These are phyloP conservation scores for Acanthochlamys bracteata DNA, from an alignment of 106 monocot species.

Conservation along the genomic window DNA sequence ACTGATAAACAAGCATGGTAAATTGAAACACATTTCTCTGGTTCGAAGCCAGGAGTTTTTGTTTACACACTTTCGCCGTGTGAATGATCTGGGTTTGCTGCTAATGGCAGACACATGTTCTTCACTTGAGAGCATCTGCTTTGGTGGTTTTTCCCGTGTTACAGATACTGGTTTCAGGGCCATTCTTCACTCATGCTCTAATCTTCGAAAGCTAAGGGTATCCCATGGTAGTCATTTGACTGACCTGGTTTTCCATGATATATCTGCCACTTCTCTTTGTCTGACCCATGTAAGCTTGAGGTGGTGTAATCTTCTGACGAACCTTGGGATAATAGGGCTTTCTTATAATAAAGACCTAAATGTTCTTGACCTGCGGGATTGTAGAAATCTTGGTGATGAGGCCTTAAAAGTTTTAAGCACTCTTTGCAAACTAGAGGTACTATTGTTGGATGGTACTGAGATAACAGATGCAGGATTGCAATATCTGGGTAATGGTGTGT, in stretches of 20 bases:
- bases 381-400: slow-evolving; percentile 62
- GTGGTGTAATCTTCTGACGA: slow-evolving; percentile 74
- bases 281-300: slow-evolving; percentile 82
- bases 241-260: slow-evolving; percentile 91
- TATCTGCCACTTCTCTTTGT: slow-evolving; percentile 79
- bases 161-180: slow-evolving; percentile 91
- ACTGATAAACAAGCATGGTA: slow-evolving; percentile 55
- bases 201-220: slow-evolving; percentile 56
- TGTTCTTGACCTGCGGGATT: slow-evolving; percentile 75
- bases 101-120: slow-evolving; percentile 70
- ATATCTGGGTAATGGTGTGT: slow-evolving; percentile 48
- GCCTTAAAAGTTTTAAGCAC: slow-evolving; percentile 40
- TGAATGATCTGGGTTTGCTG: slow-evolving; percentile 83
- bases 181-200: slow-evolving; percentile 70
- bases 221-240: slow-evolving; percentile 87
- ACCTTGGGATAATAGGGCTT: slow-evolving; percentile 48
- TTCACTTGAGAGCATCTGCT: slow-evolving; percentile 68
- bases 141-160: slow-evolving; percentile 88
- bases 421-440: slow-evolving; percentile 55
- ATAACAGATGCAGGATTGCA: slow-evolving; percentile 57
- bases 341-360: slow-evolving; percentile 57
- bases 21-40: slow-evolving; percentile 81
- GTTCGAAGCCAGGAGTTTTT: slow-evolving; percentile 76
- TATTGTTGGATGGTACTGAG: slow-evolving; percentile 65
- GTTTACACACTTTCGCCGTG: slow-evolving; percentile 67